Conservation (phyloP, 2,329 filamentous ascomycete genomes). For the Arthrobotrys megalospora region DNA sequence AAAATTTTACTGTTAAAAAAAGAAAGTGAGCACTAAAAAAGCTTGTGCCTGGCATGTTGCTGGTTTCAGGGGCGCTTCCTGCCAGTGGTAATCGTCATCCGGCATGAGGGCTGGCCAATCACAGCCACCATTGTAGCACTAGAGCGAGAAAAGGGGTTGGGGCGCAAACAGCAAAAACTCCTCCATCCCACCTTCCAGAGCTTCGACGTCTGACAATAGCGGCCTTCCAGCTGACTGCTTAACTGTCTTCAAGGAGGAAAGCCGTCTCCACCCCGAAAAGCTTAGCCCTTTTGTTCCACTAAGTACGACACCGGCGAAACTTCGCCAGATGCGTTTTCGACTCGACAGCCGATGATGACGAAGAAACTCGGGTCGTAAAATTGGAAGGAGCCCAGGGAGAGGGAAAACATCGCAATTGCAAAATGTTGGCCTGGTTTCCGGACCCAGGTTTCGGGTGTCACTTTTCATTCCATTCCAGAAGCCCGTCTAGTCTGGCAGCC, state of each 20-base stretch:
- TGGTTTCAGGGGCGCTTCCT: conserved; percentile 54
- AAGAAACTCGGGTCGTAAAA: conserved; percentile 33
- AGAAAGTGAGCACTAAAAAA: conserved; percentile 27
- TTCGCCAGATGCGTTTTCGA: conserved; percentile 19
- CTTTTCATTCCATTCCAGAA: conserved; percentile 51
- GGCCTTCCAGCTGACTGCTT: conserved; percentile 19
- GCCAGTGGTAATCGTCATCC: conserved; percentile 49
- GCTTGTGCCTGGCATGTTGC: conserved; percentile 31
- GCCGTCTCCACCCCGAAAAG: conserved; percentile 36
- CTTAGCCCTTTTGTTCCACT: conserved; percentile 28
- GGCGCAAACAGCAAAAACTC: conserved; percentile 20
- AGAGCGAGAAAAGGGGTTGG: conserved; percentile 50
- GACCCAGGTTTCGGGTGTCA: conserved; percentile 42
- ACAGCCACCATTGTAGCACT: conserved; percentile 44
- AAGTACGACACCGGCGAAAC: neutral
- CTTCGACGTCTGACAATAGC: conserved; percentile 3
- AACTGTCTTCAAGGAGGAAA: conserved; percentile 12
- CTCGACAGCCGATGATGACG: conserved; percentile 23
- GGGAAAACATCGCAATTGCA: conserved; percentile 17
- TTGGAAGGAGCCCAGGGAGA: conserved; percentile 15
- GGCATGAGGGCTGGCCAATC: conserved; percentile 47
- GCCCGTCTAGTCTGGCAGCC: conserved; percentile 18
- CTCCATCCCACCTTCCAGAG: conserved; percentile 23
- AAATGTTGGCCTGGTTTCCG: conserved; percentile 16
- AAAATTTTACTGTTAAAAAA: conserved; percentile 33